These are phyloP conservation scores for Crithidia acanthocephali DNA, from an alignment of 208 protist genomes.

Conservation along the genomic window DNA sequence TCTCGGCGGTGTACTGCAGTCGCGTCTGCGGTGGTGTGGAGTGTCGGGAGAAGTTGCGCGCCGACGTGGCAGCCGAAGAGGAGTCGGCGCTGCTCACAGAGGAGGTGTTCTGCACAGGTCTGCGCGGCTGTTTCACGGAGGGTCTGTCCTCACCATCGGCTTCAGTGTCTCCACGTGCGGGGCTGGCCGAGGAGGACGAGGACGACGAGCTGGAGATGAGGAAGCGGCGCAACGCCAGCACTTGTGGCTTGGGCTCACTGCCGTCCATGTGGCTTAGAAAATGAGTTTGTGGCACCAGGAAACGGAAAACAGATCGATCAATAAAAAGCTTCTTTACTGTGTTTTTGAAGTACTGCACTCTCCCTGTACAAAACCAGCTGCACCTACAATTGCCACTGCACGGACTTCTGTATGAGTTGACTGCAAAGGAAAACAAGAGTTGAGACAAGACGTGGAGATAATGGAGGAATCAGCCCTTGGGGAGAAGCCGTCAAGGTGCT, in stretches of 20 bases:
- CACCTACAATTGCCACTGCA: too few species aligned
- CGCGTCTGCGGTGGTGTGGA: slow-evolving; percentile 2
- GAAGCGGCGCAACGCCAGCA: slow-evolving; percentile 1
- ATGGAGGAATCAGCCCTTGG: too few species aligned
- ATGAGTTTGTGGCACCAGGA: too few species aligned
- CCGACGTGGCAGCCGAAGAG: slow-evolving; percentile 5
- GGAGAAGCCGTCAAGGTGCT: too few species aligned
- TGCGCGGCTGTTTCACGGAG: not conserved
- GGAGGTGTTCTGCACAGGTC: not conserved
- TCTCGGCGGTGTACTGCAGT: slow-evolving; percentile 13
- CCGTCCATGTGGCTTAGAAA: not conserved
- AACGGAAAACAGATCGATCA: too few species aligned
- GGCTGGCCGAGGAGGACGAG: not conserved
- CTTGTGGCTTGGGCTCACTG: not conserved
- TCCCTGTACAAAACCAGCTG: too few species aligned
- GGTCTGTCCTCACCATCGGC: not conserved
- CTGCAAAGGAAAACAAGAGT: too few species aligned
- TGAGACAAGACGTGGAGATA: too few species aligned
- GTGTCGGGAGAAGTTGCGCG: slow-evolving; percentile 12
- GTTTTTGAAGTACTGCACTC: too few species aligned
- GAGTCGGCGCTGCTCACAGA: not conserved
- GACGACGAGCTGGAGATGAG: slow-evolving; percentile 20
- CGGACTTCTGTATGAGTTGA: too few species aligned
- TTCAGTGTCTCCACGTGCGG: not conserved
- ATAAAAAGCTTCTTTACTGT: too few species aligned